Conservation (phyloP, 208 protist genomes). For the Angomonas ambiguus region DNA sequence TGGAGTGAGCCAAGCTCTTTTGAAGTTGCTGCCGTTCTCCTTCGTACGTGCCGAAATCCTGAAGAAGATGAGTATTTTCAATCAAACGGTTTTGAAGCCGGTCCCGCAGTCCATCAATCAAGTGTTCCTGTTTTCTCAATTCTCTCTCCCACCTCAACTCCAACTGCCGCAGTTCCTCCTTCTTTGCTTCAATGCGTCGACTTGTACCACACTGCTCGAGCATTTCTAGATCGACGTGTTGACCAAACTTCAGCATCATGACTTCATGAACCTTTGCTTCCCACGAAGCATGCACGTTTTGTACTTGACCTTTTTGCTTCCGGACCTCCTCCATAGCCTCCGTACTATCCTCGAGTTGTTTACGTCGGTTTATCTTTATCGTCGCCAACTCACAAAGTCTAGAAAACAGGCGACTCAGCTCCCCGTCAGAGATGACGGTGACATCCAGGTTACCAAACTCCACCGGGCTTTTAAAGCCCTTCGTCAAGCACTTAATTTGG, state of each 20-base stretch:
- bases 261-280: slow-evolving; percentile 88
- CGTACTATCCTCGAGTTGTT: slow-evolving; percentile 48
- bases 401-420: slow-evolving; percentile 50
- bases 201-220: slow-evolving; percentile 85
- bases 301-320: slow-evolving; percentile 61
- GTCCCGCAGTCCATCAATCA: slow-evolving; percentile 65
- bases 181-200: slow-evolving; percentile 85
- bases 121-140: slow-evolving; percentile 54
- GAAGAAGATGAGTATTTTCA: slow-evolving; percentile 85
- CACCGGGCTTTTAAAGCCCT: slow-evolving; percentile 31
- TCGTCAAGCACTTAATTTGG: slow-evolving; percentile 73
- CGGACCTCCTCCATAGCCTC: slow-evolving; percentile 63
- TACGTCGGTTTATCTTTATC: slow-evolving; percentile 60
- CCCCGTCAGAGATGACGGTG: slow-evolving; percentile 69
- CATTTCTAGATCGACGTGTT: slow-evolving; percentile 90
- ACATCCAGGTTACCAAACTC: slow-evolving; percentile 51
- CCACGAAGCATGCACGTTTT: slow-evolving; percentile 69
- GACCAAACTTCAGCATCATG: slow-evolving; percentile 95
- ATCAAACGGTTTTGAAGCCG: slow-evolving; percentile 55
- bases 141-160: slow-evolving; percentile 76
- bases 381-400: slow-evolving; percentile 78
- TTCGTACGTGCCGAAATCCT: slow-evolving; percentile 80
- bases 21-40: slow-evolving; percentile 76
- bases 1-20: slow-evolving; percentile 55
- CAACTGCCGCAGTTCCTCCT: slow-evolving; percentile 79